Evolutionary conservation across 106 monocot species (phyloP), one percentile per base, ranked within the genome.

Genomic region (Apostasia ramifera): DNA sequence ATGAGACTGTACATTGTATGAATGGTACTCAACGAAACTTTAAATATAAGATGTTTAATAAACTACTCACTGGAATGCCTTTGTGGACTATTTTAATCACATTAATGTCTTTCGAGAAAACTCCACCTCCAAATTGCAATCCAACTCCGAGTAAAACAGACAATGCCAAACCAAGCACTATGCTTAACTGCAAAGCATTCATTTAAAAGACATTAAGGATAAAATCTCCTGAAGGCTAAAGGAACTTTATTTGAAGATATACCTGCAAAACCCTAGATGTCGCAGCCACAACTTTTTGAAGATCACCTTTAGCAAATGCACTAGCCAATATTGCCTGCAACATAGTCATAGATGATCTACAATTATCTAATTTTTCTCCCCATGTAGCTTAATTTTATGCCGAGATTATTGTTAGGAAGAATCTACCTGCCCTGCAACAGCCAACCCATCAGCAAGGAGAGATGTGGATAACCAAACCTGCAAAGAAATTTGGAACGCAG

Each of bases 361-460:
- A 39, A 5, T 11, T 39, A 39, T 5, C 59, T 8, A 59, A 4
- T 15, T 1, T 39, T 59, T 59, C 26, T 26, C 26, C 0, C 26
- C 26, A 26, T 26, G 26, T 26, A 26, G 26, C 26, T 59, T 37
- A 39, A 59, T 40, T 59, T 59, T 3, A 39, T 37, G 6, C 40
- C 13, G 37, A 39, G 39, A 11, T 59, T 59, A 59, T 26, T 15
- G 2, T 40, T 61, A n/a, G 57, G 13, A 9, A 66, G 47, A 60
- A 54, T 5, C 50, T 4, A 95, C 95, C 91, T 95, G 95, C 50
- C 89, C 95, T 42, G 95, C 95, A 57, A 95, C 92, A 37, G 95
- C 95, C 40, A 95, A 66, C 66, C 95, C 95, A 81, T 95, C 95
- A 8, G 95, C 88, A 58, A 95, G 80, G 46, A 95, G 89, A 78